phyloP scores from a whole-genome alignment of 441 rosid genomes.

The Arabidopsis lyrata region DNA sequence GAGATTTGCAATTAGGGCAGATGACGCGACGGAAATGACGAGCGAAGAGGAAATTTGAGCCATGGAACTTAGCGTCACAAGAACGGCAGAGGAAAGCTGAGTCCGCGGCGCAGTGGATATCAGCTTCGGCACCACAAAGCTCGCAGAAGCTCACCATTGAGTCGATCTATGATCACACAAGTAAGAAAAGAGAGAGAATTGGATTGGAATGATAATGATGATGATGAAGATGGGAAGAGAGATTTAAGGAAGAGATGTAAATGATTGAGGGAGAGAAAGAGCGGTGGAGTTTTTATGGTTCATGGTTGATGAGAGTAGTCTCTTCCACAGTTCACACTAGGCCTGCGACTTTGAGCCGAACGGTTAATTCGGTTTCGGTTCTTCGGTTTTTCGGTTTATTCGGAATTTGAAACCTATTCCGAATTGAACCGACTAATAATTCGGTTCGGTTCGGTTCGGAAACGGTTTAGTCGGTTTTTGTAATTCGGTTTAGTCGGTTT shows the following conservation, averaged over 20 bases:
- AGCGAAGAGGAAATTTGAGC: conserved; percentile 73
- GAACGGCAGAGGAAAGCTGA: conserved; percentile 62
- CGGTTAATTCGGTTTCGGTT: too few relatives aligned
- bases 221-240: conserved; percentile 20
- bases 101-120: conserved; percentile 64
- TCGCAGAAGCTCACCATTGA: conserved; percentile 49
- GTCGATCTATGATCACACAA: conserved; percentile 1
- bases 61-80: conserved; percentile 64
- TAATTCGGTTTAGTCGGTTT: too few relatives aligned
- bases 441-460: too few relatives aligned
- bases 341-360: too few relatives aligned
- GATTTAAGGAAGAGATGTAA: conserved; percentile 14
- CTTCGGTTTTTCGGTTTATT: too few relatives aligned
- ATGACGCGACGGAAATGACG: conserved; percentile 63
- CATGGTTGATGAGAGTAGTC: conserved; percentile 33
- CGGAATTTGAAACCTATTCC: too few relatives aligned
- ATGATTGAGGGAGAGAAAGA: conserved; percentile 31
- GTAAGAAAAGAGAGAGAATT: neutral
- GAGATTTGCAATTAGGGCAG: conserved; percentile 52
- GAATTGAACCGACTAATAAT: too few relatives aligned
- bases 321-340: neutral
- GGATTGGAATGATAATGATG: conserved; percentile 17
- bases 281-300: conserved; percentile 41
- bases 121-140: conserved; percentile 56
- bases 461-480: too few relatives aligned